Percentiles rank a stretch among this genome's conserved stretches.
Conservation (phyloP, 2,329 filamentous ascomycete species). For the Tolypocladium tropicale region DNA sequence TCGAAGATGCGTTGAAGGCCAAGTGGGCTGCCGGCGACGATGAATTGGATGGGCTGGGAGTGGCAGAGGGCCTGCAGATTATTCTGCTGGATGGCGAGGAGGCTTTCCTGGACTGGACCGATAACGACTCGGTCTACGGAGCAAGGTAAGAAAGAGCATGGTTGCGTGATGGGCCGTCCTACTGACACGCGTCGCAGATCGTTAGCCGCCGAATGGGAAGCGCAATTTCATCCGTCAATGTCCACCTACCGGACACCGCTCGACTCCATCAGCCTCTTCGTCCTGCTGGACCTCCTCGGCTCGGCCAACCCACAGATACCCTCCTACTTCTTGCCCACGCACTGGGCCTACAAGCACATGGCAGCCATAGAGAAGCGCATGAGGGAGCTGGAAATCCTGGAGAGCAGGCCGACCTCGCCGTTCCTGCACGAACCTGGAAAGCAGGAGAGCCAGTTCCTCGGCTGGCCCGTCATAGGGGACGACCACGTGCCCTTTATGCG, state of each 20-base stretch:
- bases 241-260: constrained; percentile 69
- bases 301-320: constrained; percentile 58
- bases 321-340: constrained; percentile 81
- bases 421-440: constrained; percentile 62
- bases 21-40: constrained; percentile 71
- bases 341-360: constrained; percentile 83
- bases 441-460: constrained; percentile 31
- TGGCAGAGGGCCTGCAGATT: constrained; percentile 77
- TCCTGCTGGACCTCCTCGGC: constrained; percentile 86
- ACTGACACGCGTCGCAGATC: constrained; percentile 29
- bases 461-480: constrained; percentile 54
- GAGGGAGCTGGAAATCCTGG: constrained; percentile 54
- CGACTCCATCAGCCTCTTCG: constrained; percentile 73
- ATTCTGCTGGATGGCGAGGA: constrained; percentile 90
- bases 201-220: constrained; percentile 75
- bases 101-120: constrained; percentile 73
- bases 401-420: constrained; percentile 36
- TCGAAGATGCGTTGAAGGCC: constrained; percentile 68
- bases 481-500: constrained; percentile 88
- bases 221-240: constrained; percentile 53
- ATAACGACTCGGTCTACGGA: constrained; percentile 79
- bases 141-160: constrained; percentile 46
- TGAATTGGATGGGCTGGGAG: constrained; percentile 52
- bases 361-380: constrained; percentile 65
- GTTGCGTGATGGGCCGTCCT: not conserved